Evolutionary conservation across 1,139 yeast species (phyloP), one percentile per base, ranked within the genome.

Genomic region (Eremothecium sinecaudum): DNA sequence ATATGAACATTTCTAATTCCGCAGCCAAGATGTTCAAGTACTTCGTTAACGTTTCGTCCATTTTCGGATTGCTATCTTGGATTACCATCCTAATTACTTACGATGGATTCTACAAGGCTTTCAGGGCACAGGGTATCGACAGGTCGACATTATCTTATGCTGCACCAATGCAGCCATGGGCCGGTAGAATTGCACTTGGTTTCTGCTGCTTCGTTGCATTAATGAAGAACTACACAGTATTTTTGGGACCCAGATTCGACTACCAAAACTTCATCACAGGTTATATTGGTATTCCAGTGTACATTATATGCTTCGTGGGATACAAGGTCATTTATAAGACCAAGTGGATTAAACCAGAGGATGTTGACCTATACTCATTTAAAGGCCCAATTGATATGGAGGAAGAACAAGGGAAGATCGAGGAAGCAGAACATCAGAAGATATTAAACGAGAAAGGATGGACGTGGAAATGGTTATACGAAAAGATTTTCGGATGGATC

Each of bases 261-360:
- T 71, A 67, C 51, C 75, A 70, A 61, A 62, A 64, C 21, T 79
- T 80, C 51, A 76, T 80, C 50, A 79, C 90, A 25, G 86, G 87
- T 32, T 80, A 80, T 62, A 77, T 80, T 52, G 82, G 82, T 33
- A 66, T 80, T 37, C 90, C 90, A 20, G 73, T 78, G 18, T 80
- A 70, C 48, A 34, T 76, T 26, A 56, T 72, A 32, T 63, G 71
- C 46, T 68, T 62, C 45, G 50, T 69, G 40, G 83, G 79, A 6
- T 78, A 75, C 65, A 79, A 78, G 59, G 8, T 76, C 29, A 47
- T 62, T 43, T 58, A 61, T 58, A 75, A 69, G 56, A 68, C 83
- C 24, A 69, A 64, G 49, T 50, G 66, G 36, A 65, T 74, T 41
- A 59, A 52, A 32, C 68, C 82, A 14, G 60, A 59, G 28, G 82